These are phyloP conservation scores for Blastobotrys apis DNA, from an alignment of 1,139 yeast species.

Conservation along the genomic window DNA sequence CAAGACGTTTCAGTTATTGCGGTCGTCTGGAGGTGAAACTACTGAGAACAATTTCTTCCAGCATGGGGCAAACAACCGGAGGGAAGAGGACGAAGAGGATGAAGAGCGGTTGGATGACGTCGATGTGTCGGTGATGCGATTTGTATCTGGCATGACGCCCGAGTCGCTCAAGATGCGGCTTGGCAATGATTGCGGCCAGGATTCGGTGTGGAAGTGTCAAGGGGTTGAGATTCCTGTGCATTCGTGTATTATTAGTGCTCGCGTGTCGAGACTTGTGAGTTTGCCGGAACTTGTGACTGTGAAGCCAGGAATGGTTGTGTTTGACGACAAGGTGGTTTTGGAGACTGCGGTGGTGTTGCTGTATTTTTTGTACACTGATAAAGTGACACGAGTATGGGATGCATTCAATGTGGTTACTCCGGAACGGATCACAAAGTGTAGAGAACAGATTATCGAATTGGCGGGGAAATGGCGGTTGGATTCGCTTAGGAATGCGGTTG, in stretches of 20 bases:
- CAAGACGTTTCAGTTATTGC: constrained; percentile 10
- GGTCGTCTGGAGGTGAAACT: not conserved
- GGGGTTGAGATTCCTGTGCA: constrained; percentile 27
- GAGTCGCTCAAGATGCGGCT: constrained; percentile 9
- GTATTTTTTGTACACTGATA: constrained; percentile 49
- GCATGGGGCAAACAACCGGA: not conserved
- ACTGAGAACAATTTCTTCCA: not conserved
- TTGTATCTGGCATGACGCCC: not conserved
- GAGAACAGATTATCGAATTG: constrained; percentile 26
- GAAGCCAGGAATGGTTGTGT: constrained; percentile 3
- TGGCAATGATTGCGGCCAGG: constrained; percentile 10
- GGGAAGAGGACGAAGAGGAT: constrained; percentile 5
- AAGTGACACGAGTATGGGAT: constrained; percentile 41
- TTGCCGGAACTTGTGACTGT: not conserved
- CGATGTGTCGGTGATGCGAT: constrained; percentile 2
- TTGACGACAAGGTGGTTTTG: constrained; percentile 23
- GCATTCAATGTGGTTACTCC: constrained; percentile 24
- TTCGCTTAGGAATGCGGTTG: constrained; percentile 23
- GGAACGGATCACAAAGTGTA: constrained; percentile 24
- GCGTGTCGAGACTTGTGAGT: constrained; percentile 14
- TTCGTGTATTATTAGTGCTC: constrained; percentile 20
- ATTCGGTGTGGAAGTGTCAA: constrained; percentile 21
- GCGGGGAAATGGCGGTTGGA: constrained; percentile 21
- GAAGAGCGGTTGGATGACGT: constrained; percentile 4
- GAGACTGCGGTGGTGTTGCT: constrained; percentile 37